Conservation (phyloP, 257 asterid species). For the Plantago elongata region DNA sequence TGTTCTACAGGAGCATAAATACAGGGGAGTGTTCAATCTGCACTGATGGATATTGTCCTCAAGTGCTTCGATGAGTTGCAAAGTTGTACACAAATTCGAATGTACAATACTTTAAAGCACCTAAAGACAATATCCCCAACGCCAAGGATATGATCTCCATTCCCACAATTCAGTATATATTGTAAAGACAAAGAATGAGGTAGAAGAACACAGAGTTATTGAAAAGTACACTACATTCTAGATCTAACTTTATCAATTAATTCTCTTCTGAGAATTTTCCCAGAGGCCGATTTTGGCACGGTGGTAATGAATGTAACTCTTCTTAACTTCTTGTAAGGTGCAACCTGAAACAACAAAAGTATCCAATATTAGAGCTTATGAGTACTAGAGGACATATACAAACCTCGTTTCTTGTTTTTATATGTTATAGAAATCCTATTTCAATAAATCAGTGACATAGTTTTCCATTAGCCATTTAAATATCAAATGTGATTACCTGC, state of each 20-base stretch:
- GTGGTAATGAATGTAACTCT: constrained; percentile 62
- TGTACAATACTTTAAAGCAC: too few relatives aligned
- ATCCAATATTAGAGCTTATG: not conserved
- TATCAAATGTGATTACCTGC: constrained; percentile 48
- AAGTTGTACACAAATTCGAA: too few relatives aligned
- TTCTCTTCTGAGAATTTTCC: constrained; percentile 86
- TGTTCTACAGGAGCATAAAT: too few relatives aligned
- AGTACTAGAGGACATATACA: not conserved
- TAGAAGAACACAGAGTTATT: not conserved
- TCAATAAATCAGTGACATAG: not conserved
- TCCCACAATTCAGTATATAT: not conserved
- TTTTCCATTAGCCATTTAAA: not conserved
- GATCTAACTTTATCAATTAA: constrained; percentile 71
- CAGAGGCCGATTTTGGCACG: constrained; percentile 87
- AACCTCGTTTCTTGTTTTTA: not conserved
- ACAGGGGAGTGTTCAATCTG: too few relatives aligned
- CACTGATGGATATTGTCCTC: too few relatives aligned
- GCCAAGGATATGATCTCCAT: not conserved
- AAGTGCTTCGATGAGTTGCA: too few relatives aligned
- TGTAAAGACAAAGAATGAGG: not conserved
- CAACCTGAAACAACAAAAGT: constrained; percentile 51
- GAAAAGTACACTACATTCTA: constrained; percentile 29
- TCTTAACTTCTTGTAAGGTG: constrained; percentile 69
- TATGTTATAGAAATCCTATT: not conserved
- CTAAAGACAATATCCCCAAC: not conserved